Evolutionary conservation across 2,329 filamentous ascomycete genomes (phyloP).

Genomic region (Ciborinia camelliae): DNA sequence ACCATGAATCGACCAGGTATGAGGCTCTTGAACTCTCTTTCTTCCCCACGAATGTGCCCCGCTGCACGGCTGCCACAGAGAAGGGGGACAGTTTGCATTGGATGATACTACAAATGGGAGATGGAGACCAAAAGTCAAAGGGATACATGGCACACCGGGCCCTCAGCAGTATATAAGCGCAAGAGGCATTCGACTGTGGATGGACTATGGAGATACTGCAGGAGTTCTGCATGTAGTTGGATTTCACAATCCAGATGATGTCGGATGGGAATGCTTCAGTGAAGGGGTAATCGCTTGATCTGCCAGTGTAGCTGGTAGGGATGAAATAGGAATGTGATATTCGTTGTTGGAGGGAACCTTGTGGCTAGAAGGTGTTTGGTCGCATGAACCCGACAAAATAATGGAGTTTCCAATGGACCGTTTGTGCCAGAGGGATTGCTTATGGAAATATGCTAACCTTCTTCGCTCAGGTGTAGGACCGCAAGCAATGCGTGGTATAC

Average conservation of each 20-base stretch:
- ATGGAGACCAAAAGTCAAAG: neutral
- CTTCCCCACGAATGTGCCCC: slow-evolving; percentile 31
- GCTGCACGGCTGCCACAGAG: slow-evolving; percentile 24
- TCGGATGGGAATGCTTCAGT: neutral
- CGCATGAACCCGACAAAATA: neutral
- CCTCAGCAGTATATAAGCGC: neutral
- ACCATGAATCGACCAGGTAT: slow-evolving; percentile 39
- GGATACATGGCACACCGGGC: neutral
- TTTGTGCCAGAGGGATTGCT: neutral
- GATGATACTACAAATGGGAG: neutral
- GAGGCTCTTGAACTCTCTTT: slow-evolving; percentile 27
- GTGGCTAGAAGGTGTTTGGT: neutral
- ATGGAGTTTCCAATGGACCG: neutral
- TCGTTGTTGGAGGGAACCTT: neutral
- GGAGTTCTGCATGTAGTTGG: neutral
- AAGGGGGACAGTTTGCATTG: slow-evolving; percentile 16
- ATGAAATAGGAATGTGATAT: neutral
- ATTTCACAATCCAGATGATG: neutral
- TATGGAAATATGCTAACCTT: slow-evolving; percentile 25
- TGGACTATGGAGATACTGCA: neutral
- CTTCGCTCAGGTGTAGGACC: slow-evolving; percentile 46
- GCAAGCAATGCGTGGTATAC: slow-evolving; percentile 60
- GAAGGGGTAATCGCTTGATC: neutral
- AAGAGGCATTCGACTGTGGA: neutral
- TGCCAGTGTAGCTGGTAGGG: neutral